Evolutionary conservation across 352 stramenopile species (phyloP).

Genomic region (Phytophthora hibernalis): DNA sequence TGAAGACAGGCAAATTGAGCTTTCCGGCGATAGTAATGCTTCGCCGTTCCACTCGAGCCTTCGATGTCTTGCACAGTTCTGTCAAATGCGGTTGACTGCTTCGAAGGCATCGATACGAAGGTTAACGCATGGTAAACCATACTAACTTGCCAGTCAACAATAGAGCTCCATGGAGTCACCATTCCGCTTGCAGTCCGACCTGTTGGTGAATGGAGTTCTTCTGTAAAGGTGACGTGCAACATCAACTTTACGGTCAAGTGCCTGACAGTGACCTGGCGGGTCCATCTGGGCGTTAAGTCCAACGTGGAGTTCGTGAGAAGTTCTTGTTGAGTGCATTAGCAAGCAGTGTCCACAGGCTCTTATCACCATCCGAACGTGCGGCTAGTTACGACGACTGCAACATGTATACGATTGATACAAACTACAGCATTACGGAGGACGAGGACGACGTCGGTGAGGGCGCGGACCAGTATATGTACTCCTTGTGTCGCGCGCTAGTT

Average conservation of each 20-base stretch:
- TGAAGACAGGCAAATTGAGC: neutral
- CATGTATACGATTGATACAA: neutral
- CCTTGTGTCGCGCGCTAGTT: slow-evolving; percentile 9
- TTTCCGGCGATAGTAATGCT: slow-evolving; percentile 18
- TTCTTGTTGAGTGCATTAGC: too few relatives aligned
- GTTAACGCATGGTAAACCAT: slow-evolving; percentile 2
- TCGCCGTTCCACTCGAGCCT: neutral
- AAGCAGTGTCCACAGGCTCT: slow-evolving; percentile 13
- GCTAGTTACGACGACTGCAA: slow-evolving; percentile 9
- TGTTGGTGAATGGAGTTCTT: too few relatives aligned
- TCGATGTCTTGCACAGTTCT: slow-evolving; percentile 4
- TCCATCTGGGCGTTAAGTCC: slow-evolving; percentile 12
- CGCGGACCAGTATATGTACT: slow-evolving; percentile 22
- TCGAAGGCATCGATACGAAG: slow-evolving; percentile 1
- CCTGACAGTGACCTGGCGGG: neutral
- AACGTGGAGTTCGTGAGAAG: slow-evolving; percentile 23
- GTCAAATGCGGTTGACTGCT: slow-evolving; percentile 8
- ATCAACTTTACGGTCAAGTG: neutral
- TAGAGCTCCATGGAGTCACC: neutral
- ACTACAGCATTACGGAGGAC: slow-evolving; percentile 28
- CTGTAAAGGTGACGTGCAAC: slow-evolving; percentile 10
- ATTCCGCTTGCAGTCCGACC: slow-evolving; percentile 10
- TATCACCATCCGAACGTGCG: slow-evolving; percentile 15
- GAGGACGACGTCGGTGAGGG: slow-evolving; percentile 30
- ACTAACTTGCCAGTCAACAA: neutral